These are phyloP conservation scores for Phialocephala subalpina DNA, from an alignment of 2,329 filamentous ascomycete species.

Conservation along the genomic window DNA sequence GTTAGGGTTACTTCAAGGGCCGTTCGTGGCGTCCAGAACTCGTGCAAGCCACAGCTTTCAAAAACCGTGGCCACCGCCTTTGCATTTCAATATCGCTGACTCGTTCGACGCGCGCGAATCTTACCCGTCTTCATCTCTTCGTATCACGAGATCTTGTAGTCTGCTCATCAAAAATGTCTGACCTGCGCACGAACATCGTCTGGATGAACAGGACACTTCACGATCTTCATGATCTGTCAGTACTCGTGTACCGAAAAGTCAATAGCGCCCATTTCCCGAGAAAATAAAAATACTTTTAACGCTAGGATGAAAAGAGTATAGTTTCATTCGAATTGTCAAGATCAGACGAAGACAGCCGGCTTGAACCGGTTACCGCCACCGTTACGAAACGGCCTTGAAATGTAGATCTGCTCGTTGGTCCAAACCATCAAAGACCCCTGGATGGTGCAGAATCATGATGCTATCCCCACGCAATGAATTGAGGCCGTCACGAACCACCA, in stretches of 20 bases:
- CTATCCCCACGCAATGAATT: background rate
- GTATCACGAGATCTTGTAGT: background rate
- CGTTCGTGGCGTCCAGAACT: background rate
- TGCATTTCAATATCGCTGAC: background rate
- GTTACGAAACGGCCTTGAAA: conserved; percentile 7
- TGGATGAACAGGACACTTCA: background rate
- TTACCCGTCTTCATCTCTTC: background rate
- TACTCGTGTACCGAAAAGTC: background rate
- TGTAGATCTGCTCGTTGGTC: conserved; percentile 11
- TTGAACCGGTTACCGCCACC: background rate
- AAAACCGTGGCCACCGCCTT: background rate
- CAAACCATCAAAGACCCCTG: background rate
- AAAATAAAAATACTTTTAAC: conserved; percentile 9
- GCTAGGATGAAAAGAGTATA: conserved; percentile 11
- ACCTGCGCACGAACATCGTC: background rate
- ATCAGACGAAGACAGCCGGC: conserved; percentile 16
- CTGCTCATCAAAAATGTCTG: background rate
- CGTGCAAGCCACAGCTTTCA: conserved; percentile 2
- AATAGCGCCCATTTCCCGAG: background rate
- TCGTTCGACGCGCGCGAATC: background rate
- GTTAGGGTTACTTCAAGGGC: no score
- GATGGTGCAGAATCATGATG: background rate
- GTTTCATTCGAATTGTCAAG: conserved; percentile 5
- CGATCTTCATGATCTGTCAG: background rate
- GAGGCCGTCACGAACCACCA: conserved; percentile 4